Conservation (phyloP, 805 yeast species). For the Danielia reshetovae region DNA sequence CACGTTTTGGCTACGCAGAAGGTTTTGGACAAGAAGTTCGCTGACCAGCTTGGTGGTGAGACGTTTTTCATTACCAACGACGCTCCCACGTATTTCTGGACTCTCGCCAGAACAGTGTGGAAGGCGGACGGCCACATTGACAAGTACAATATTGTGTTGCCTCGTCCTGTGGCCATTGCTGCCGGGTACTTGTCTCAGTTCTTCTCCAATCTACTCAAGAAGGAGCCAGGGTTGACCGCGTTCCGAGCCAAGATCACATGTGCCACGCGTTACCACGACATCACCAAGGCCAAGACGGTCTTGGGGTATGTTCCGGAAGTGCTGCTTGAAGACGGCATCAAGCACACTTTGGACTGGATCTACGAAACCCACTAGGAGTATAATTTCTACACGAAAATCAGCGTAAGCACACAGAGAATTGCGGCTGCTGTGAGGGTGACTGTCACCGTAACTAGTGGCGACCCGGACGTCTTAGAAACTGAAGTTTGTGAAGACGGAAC, state of each 20-base stretch:
- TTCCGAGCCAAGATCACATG: conserved; percentile 91
- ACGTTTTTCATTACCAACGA: conserved; percentile 90
- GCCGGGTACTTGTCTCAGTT: conserved; percentile 81
- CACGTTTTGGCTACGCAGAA: conserved; percentile 90
- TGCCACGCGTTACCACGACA: conserved; percentile 91
- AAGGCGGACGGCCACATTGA: conserved; percentile 90
- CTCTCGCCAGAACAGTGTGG: conserved; percentile 95
- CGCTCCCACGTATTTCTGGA: conserved; percentile 94
- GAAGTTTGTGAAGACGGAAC: too few species aligned
- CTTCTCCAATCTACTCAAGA: conserved; percentile 64
- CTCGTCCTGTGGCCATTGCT: conserved; percentile 70
- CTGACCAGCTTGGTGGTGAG: conserved; percentile 67
- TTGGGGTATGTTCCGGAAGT: conserved; percentile 82
- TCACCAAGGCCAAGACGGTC: conserved; percentile 73
- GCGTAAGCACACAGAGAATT: too few species aligned
- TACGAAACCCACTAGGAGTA: conserved; percentile 55
- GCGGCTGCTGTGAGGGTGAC: too few species aligned
- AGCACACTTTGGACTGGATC: conserved; percentile 82
- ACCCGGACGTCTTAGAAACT: too few species aligned
- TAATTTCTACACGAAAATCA: too few species aligned
- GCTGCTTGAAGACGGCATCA: conserved; percentile 74
- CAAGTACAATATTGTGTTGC: conserved; percentile 60
- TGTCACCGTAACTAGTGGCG: too few species aligned
- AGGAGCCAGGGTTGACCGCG: conserved; percentile 92
- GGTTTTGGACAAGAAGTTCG: conserved; percentile 46